Evolutionary conservation across 2,329 filamentous ascomycete genomes (phyloP).

Genomic region (Penicillium sp.): DNA sequence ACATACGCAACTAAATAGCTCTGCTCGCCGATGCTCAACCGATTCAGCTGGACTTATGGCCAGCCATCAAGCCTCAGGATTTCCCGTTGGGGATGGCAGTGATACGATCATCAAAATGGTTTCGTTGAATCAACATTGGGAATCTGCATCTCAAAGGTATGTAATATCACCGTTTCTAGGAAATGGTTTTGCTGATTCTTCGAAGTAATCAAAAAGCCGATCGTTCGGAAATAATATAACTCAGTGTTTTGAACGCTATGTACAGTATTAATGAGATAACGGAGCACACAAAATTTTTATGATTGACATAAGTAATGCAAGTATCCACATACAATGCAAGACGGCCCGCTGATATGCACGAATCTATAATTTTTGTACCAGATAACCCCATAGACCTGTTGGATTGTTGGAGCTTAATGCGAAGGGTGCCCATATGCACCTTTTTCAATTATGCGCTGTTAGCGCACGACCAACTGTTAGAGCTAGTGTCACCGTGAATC

Average conservation of each 20-base stretch:
- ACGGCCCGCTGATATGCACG: constrained; percentile 4
- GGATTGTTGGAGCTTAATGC: neutral
- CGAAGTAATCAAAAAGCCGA: constrained; percentile 3
- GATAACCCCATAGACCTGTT: neutral
- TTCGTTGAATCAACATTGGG: constrained; percentile 18
- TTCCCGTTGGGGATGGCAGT: constrained; percentile 7
- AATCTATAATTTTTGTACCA: neutral
- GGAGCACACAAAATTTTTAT: too few relatives aligned
- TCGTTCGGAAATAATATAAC: constrained; percentile 9
- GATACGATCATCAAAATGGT: constrained; percentile 18
- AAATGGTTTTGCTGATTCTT: neutral
- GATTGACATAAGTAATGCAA: constrained; percentile 6
- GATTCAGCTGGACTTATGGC: constrained; percentile 11
- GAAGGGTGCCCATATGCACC: neutral
- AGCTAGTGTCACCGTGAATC: constrained; percentile 30
- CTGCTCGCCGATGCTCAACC: constrained; percentile 14
- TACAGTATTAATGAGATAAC: neutral
- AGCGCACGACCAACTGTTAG: constrained; percentile 31
- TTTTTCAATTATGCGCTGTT: constrained; percentile 24
- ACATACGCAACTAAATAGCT: constrained; percentile 13
- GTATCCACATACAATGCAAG: constrained; percentile 1
- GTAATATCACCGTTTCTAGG: neutral
- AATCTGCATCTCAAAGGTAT: constrained; percentile 11
- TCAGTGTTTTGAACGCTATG: neutral
- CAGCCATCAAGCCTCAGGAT: constrained; percentile 4